Base-by-base conservation (phyloP, 495 filamentous ascomycete species). In the Neurospora sp. region DNA sequence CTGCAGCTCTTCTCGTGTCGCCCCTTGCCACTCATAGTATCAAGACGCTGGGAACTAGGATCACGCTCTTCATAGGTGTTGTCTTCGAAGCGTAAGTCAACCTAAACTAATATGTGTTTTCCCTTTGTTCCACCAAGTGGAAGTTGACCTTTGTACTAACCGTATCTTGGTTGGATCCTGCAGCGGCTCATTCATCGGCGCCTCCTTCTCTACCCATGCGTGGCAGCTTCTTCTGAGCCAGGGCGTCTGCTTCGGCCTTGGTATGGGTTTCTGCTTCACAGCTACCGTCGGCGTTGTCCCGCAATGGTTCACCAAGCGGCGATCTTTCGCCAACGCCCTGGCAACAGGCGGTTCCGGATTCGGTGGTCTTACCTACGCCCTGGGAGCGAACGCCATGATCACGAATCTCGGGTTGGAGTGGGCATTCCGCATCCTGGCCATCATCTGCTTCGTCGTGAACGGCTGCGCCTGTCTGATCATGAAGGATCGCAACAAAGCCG, bases 151-250 rank as follows among this genome's bases (percentile, higher is more conserved):
- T 71, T 24, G 9, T 10, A 24, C 17, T 39, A 48, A 31, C n/a
- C 28, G 11, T 34, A 34, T 42, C 13, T 28, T 70, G 19, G 40
- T 74, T 21, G 45, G 73, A n/a, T n/a, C 8, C 10, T 48, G 36
- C 39, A 89, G 87, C 0, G 81, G 84, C 39, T 89, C 86, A 2
- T 86, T 92, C 71, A 86, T 94, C 72, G 85, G 85, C 5, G 89
- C 90, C 3, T 92, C 89, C 11, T 94, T 93, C 73, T 86, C 89
- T n/a, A 87, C 83, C 9, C 78, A 87, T 48, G 85, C 91, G 76
- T 94, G 91, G 91, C 91, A 93, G 54, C 86, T 93, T 39, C 89
- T 93, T 72, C 87, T 96, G 4, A 89, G 87, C 71, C 93, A 96
- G 78, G 93, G 93, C 11, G 81, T 94, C 9, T 88, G 90, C 70